Evolutionary conservation across 2,329 filamentous ascomycete species (phyloP).

Genomic region (Fusarium pilosicola): DNA sequence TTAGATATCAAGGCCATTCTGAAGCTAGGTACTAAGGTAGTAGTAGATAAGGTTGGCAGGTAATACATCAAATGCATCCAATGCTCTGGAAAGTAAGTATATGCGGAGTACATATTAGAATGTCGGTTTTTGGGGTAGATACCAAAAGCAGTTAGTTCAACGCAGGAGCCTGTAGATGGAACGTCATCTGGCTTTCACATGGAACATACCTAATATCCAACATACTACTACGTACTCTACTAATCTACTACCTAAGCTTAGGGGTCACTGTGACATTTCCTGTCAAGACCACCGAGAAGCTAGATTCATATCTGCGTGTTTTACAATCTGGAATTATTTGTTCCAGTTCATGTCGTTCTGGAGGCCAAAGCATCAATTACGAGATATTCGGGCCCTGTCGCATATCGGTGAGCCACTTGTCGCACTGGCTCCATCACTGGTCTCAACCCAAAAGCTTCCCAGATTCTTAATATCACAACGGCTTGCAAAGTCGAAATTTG

Average conservation of each 20-base stretch:
- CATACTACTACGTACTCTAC: not conserved
- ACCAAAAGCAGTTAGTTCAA: constrained; percentile 9
- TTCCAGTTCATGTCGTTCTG: not conserved
- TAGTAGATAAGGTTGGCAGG: not conserved
- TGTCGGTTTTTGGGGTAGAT: no score
- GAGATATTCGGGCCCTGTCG: not conserved
- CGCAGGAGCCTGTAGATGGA: not conserved
- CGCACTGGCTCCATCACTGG: constrained; percentile 19
- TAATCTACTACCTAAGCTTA: not conserved
- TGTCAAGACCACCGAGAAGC: not conserved
- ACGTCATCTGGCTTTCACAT: constrained; percentile 40
- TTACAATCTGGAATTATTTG: not conserved
- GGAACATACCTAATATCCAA: not conserved
- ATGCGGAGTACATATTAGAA: not conserved
- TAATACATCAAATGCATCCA: not conserved
- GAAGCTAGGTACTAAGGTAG: not conserved
- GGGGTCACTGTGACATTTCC: not conserved
- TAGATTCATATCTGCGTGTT: not conserved
- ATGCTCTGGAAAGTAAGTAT: not conserved
- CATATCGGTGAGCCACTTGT: not conserved
- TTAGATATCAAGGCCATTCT: not conserved
- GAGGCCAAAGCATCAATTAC: not conserved
- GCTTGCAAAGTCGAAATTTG: not conserved
- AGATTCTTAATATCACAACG: not conserved
- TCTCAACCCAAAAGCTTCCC: not conserved